Evolutionary conservation across 2,329 filamentous ascomycete genomes (phyloP).

Genomic region (Leptographium wingfieldii): DNA sequence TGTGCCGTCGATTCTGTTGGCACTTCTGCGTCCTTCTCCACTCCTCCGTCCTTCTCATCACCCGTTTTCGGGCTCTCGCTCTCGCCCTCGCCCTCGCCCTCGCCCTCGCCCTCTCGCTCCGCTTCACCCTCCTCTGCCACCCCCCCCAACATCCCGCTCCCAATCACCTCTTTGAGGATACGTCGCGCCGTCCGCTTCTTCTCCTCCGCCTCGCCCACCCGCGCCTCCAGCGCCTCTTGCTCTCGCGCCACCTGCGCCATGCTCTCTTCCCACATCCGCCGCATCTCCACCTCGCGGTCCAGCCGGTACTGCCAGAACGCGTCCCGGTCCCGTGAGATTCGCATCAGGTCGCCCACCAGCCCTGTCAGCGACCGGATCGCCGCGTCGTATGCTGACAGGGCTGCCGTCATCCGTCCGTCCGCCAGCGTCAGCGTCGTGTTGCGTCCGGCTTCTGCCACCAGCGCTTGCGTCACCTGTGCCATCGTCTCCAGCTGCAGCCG

Average conservation of each 20-base stretch:
- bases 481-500: constrained; percentile 87
- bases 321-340: constrained; percentile 88
- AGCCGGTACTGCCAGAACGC: constrained; percentile 94
- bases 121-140: constrained; percentile 18
- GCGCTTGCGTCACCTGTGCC: constrained; percentile 69
- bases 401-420: constrained; percentile 64
- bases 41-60: too few relatives aligned
- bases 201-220: constrained; percentile 77
- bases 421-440: constrained; percentile 63
- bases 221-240: constrained; percentile 80
- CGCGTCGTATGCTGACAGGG: constrained; percentile 73
- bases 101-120: constrained; percentile 6
- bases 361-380: constrained; percentile 79
- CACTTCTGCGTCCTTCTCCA: too few relatives aligned
- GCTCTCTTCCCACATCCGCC: constrained; percentile 96
- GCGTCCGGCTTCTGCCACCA: constrained; percentile 57
- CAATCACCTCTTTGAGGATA: constrained; percentile 74
- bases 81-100: background rate
- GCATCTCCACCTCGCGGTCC: constrained; percentile 80
- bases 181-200: constrained; percentile 85
- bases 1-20: background rate
- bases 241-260: constrained; percentile 95
- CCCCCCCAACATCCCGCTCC: constrained; percentile 27
- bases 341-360: constrained; percentile 73
- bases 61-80: too few relatives aligned